Evolutionary conservation across 2,329 filamentous ascomycete genomes (phyloP).

Genomic region (Scopulariopsis brevicaulis): DNA sequence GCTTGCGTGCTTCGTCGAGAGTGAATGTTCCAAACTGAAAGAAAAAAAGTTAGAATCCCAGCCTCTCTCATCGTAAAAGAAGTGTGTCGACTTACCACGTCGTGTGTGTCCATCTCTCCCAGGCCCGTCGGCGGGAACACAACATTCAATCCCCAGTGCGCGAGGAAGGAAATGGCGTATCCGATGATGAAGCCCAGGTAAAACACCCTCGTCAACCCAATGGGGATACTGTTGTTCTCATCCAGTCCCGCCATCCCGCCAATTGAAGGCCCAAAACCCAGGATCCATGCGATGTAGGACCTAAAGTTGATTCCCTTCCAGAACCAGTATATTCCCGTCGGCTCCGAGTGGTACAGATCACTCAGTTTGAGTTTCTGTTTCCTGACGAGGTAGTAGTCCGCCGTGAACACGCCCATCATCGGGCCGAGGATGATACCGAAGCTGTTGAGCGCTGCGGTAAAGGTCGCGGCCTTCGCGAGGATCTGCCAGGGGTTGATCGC

Average conservation of each 20-base stretch:
- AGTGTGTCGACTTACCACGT: neutral
- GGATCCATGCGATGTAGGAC: slow-evolving; percentile 1
- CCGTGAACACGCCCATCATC: neutral
- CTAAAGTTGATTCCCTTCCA: slow-evolving; percentile 1
- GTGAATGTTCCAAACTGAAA: no score
- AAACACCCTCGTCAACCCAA: neutral
- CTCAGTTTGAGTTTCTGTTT: neutral
- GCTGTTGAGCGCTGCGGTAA: slow-evolving; percentile 30
- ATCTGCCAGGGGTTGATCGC: slow-evolving; percentile 38
- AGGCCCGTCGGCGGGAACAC: slow-evolving; percentile 2
- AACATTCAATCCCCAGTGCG: slow-evolving; percentile 1
- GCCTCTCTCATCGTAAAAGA: neutral
- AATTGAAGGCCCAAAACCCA: slow-evolving; percentile 2
- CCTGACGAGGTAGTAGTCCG: neutral
- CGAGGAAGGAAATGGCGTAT: slow-evolving; percentile 2
- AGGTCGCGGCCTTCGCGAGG: slow-evolving; percentile 25
- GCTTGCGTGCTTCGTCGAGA: no score
- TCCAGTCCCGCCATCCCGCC: neutral
- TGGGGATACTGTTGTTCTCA: neutral
- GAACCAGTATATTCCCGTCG: slow-evolving; percentile 2
- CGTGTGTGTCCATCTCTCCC: slow-evolving; percentile 2
- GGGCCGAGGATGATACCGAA: slow-evolving; percentile 14
- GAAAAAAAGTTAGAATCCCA: no score
- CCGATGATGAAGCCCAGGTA: neutral
- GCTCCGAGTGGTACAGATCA: neutral